phyloP scores from a whole-genome alignment of 1,284 basidiomycete species.

The Mycena sp. region DNA sequence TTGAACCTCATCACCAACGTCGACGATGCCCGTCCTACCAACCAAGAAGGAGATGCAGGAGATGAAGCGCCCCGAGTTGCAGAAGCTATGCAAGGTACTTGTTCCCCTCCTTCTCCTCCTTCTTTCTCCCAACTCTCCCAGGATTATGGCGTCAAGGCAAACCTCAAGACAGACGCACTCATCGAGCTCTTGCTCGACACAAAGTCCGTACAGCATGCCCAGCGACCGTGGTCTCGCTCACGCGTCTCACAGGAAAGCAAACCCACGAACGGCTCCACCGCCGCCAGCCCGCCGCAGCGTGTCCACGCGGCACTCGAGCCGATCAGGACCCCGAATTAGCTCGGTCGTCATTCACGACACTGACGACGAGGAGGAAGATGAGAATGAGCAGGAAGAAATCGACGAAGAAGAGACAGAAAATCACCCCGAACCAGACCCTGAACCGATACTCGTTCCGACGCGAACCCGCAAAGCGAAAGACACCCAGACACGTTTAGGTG shows the following conservation, averaged over 20 bases:
- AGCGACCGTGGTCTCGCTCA: background rate
- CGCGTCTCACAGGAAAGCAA: slow-evolving; percentile 35
- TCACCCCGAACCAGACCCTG: slow-evolving; percentile 35
- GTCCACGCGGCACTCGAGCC: slow-evolving; percentile 52
- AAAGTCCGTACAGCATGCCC: slow-evolving; percentile 45
- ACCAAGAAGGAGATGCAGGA: slow-evolving; percentile 63
- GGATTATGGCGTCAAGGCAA: slow-evolving; percentile 82
- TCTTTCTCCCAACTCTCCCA: slow-evolving; percentile 39
- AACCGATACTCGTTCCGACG: slow-evolving; percentile 44
- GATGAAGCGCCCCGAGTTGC: slow-evolving; percentile 76
- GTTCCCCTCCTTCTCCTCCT: slow-evolving; percentile 5
- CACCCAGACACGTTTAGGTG: slow-evolving; percentile 71
- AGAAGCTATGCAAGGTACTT: slow-evolving; percentile 78
- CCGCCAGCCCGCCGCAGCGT: slow-evolving; percentile 50
- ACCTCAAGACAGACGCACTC: slow-evolving; percentile 79
- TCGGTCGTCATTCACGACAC: slow-evolving; percentile 57
- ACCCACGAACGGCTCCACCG: slow-evolving; percentile 39
- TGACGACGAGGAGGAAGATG: slow-evolving; percentile 34
- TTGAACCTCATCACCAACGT: background rate
- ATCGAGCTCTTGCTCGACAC: slow-evolving; percentile 77
- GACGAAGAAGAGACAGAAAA: slow-evolving; percentile 57
- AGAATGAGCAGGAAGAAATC: slow-evolving; percentile 47
- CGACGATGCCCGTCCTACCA: slow-evolving; percentile 59
- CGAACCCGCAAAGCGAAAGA: slow-evolving; percentile 76
- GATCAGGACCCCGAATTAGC: slow-evolving; percentile 45